Conservation (phyloP, 768 basidiomycete genomes). For the Mycena polygramma region DNA sequence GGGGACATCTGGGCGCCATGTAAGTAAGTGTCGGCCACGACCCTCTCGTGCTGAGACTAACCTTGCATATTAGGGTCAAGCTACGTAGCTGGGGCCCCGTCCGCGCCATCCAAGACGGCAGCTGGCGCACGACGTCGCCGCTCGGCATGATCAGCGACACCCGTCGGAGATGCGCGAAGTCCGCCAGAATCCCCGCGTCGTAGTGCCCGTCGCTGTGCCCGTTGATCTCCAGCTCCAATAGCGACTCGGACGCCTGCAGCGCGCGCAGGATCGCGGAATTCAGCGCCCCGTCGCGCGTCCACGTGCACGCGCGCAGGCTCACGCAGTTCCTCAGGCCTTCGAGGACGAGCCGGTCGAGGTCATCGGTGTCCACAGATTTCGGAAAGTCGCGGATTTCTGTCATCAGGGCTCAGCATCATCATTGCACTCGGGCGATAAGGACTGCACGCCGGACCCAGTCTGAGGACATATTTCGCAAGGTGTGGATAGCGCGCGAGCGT, state of each 20-base stretch:
- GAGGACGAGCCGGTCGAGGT: conserved; percentile 56
- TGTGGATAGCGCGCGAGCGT: conserved; percentile 68
- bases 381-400: conserved; percentile 84
- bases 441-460: conserved; percentile 62
- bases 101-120: conserved; percentile 64
- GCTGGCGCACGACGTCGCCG: conserved; percentile 58
- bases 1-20: conserved; percentile 61
- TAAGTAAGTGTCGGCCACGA: background rate
- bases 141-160: conserved; percentile 86
- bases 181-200: conserved; percentile 62
- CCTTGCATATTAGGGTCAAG: conserved; percentile 81
- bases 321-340: conserved; percentile 71
- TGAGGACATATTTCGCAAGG: conserved; percentile 69
- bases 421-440: conserved; percentile 7
- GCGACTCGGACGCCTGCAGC: conserved; percentile 54
- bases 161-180: conserved; percentile 65
- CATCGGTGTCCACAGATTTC: conserved; percentile 55
- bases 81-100: conserved; percentile 63
- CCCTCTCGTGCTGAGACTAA: conserved; percentile 39
- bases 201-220: conserved; percentile 72
- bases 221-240: conserved; percentile 79
- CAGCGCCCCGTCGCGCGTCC: conserved; percentile 86
- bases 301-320: conserved; percentile 74
- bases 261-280: conserved; percentile 69
- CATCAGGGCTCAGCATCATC: background rate